These are phyloP conservation scores for Globisporangium recalcitrans DNA, from an alignment of 352 stramenopile genomes.

Conservation along the genomic window DNA sequence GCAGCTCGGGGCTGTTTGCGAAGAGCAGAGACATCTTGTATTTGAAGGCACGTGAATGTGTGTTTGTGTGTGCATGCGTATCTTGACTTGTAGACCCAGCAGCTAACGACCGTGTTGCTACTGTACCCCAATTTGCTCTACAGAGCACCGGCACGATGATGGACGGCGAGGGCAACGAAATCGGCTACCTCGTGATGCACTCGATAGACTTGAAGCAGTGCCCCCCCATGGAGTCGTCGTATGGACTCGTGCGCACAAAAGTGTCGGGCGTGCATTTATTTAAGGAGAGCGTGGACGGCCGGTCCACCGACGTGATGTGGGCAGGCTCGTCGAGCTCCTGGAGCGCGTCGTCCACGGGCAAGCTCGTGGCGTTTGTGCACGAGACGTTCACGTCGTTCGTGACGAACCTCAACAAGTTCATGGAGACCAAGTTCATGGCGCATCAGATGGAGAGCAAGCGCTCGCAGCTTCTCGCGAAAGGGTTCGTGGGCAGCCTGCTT, in stretches of 20 bases:
- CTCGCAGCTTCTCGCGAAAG: constrained; percentile 30
- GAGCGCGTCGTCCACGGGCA: constrained; percentile 33
- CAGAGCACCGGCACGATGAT: constrained; percentile 44
- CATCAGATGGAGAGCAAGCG: constrained; percentile 47
- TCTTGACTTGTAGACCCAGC: neutral
- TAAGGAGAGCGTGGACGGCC: constrained; percentile 35
- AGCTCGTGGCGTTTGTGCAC: constrained; percentile 43
- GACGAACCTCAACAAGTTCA: constrained; percentile 52
- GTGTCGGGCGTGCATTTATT: constrained; percentile 59
- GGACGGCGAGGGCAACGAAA: constrained; percentile 34
- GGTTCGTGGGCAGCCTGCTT: constrained; percentile 22
- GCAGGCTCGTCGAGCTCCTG: constrained; percentile 41
- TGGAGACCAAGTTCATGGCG: constrained; percentile 54
- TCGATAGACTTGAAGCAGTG: constrained; percentile 58
- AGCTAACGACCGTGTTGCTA: neutral
- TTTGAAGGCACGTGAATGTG: constrained; percentile 25
- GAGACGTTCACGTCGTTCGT: constrained; percentile 55
- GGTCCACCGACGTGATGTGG: constrained; percentile 46
- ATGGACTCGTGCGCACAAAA: constrained; percentile 45
- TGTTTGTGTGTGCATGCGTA: neutral
- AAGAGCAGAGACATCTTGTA: constrained; percentile 64
- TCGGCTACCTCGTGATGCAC: constrained; percentile 54
- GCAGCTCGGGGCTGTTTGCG: constrained; percentile 39
- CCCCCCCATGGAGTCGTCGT: constrained; percentile 38
- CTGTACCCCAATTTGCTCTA: neutral